Evolutionary conservation across 768 basidiomycete genomes (phyloP), one percentile per base, ranked within the genome.

Genomic region (Pleurotus pulmonarius): DNA sequence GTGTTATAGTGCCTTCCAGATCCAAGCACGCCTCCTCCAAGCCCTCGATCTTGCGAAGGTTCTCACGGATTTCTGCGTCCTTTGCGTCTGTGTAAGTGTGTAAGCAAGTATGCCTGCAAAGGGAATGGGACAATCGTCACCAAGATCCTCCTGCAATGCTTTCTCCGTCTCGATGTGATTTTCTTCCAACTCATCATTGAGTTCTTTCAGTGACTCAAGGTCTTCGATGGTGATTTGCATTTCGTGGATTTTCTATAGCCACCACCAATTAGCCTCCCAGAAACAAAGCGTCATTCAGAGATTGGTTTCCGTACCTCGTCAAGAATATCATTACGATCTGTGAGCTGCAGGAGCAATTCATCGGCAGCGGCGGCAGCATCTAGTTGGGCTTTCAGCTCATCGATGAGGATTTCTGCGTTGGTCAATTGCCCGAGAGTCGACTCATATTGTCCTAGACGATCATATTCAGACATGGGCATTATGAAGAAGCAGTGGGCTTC

Each of bases 141-240:
- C 89, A 45, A 98, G 79, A 48, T 98, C 96, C 45, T 90, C 92
- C 63, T 94, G 87, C 57, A 99, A 71, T 20, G 86, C 82, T 67
- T 92, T 94, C 73, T 98, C 96, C 0, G 94, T 92, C 70, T 97
- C 96, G 2, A 91, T 67, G 60, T 98, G 96, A 63, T 92, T 94
- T 71, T 98, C 95, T 69, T 98, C 97, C 2, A 99, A 81, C 71
- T 99, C 97, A 59, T 99, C 96, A 56, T 89, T 93, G 47, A 99
- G 87, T 65, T 98, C 97, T 67, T 95, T 92, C 41, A 99, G 82
- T 9, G 94, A 85, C 67, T 99, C 97, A 3, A 98, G 83, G 64
- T 99, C 97, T 68, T 98, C 96, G 55, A 98, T 93, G 0, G 91
- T 92, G 55, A 92, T 87, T 11, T 93, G 83, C 90, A 98, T 95